These are phyloP conservation scores for Trichoderma atroviride DNA, from an alignment of 2,329 filamentous ascomycete genomes.

Conservation along the genomic window DNA sequence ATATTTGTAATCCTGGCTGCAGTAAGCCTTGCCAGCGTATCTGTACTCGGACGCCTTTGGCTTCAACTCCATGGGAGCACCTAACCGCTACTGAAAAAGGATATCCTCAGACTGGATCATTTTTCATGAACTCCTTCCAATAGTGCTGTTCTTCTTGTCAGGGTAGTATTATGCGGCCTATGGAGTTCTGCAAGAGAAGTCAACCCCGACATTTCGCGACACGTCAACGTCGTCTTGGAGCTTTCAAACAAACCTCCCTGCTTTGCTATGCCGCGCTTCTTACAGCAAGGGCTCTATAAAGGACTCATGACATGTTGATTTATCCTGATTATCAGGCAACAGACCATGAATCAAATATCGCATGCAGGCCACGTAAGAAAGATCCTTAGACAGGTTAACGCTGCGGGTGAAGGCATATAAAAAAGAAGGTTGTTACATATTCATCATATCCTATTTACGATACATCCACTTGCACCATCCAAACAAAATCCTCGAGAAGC, in stretches of 20 bases:
- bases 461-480: not conserved
- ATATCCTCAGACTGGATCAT: not conserved
- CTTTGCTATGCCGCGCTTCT: not conserved
- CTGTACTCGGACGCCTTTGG: not conserved
- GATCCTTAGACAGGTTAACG: not conserved
- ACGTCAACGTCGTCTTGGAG: not conserved
- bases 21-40: not conserved
- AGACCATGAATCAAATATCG: not conserved
- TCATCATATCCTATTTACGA: slow-evolving; percentile 9
- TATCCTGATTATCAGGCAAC: not conserved
- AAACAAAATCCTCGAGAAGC: not conserved
- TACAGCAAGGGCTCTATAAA: not conserved
- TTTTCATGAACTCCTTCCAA: not conserved
- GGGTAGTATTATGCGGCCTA: not conserved
- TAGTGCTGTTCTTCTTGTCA: not conserved
- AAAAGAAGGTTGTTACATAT: not conserved
- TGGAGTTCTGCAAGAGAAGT: not conserved
- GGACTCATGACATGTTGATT: not conserved
- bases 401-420: not conserved
- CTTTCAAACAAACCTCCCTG: not conserved
- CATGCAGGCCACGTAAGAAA: not conserved
- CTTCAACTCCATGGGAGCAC: not conserved
- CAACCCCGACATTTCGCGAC: not conserved
- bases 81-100: not conserved
- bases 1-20: not conserved